phyloP scores from a whole-genome alignment of 2,329 filamentous ascomycete genomes.

The Aspergillus costaricaensis region DNA sequence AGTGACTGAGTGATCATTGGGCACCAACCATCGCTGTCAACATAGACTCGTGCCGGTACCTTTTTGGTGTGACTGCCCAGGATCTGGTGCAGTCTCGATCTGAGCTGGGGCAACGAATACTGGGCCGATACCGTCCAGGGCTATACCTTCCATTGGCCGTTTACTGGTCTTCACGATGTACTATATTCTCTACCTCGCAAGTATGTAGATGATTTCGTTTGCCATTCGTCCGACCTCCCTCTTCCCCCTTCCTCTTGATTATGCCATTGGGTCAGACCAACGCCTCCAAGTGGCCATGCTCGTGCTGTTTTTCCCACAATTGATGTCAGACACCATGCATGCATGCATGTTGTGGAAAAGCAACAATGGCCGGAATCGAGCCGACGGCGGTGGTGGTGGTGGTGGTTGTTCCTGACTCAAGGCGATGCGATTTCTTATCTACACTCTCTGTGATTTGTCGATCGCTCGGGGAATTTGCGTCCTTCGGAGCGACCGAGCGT shows the following conservation, averaged over 20 bases:
- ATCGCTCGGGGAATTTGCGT: slow-evolving; percentile 5
- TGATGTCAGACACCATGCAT: background rate
- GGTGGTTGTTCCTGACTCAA: background rate
- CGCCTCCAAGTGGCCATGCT: too few species aligned
- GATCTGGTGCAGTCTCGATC: slow-evolving; percentile 23
- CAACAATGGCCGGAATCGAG: background rate
- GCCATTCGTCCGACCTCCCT: slow-evolving; percentile 12
- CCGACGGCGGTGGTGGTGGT: too few species aligned
- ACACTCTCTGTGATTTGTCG: slow-evolving; percentile 11
- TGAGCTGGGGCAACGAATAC: slow-evolving; percentile 26
- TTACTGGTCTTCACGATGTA: slow-evolving; percentile 39
- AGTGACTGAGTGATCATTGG: slow-evolving; percentile 22
- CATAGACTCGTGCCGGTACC: slow-evolving; percentile 20
- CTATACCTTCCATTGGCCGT: slow-evolving; percentile 25
- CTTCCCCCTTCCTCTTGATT: background rate
- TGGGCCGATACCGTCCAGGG: slow-evolving; percentile 23
- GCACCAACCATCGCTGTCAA: slow-evolving; percentile 25
- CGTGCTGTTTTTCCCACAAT: too few species aligned
- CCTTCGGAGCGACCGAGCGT: background rate
- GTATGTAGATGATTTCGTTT: slow-evolving; percentile 57
- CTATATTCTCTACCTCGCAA: slow-evolving; percentile 68
- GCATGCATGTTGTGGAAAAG: background rate
- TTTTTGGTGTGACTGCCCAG: background rate
- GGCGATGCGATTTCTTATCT: slow-evolving; percentile 12
- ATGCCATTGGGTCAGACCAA: background rate